These are phyloP conservation scores for Trichosanthes cucumerina DNA, from an alignment of 306 rosid genomes.

Conservation along the genomic window DNA sequence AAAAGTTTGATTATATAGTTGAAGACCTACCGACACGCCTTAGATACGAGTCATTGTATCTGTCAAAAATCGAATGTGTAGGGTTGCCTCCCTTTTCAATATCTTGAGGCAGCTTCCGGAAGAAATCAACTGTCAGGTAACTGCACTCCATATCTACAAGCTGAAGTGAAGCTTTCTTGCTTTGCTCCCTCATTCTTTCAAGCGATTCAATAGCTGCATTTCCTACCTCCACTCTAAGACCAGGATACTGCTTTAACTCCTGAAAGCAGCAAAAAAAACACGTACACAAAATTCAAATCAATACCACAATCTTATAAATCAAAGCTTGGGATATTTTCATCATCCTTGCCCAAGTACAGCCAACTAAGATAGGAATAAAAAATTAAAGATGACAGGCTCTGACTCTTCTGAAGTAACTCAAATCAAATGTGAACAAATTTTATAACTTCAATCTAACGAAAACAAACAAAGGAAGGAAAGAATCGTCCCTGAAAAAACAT, in stretches of 20 bases:
- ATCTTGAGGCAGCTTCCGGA: conserved; percentile 90
- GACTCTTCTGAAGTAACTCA: background rate
- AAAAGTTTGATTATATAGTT: background rate
- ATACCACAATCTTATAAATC: background rate
- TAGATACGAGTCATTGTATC: conserved; percentile 84
- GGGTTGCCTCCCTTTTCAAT: conserved; percentile 97
- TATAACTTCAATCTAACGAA: background rate
- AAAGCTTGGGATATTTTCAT: background rate
- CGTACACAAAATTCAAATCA: background rate
- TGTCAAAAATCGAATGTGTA: conserved; percentile 85
- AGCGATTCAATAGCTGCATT: conserved; percentile 77
- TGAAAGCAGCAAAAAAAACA: conserved; percentile 19
- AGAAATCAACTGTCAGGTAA: conserved; percentile 86
- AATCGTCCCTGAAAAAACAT: background rate
- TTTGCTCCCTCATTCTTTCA: conserved; percentile 77
- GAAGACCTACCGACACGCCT: conserved; percentile 64
- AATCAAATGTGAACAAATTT: background rate
- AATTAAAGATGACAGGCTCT: background rate
- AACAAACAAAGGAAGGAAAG: background rate
- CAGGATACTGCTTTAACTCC: conserved; percentile 91
- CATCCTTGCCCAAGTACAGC: background rate
- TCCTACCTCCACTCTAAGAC: conserved; percentile 76
- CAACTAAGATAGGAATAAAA: background rate
- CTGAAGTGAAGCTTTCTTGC: conserved; percentile 72
- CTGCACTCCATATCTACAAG: conserved; percentile 91